Conservation (phyloP, 495 filamentous ascomycete species). For the Chaetomium cochliodes region DNA sequence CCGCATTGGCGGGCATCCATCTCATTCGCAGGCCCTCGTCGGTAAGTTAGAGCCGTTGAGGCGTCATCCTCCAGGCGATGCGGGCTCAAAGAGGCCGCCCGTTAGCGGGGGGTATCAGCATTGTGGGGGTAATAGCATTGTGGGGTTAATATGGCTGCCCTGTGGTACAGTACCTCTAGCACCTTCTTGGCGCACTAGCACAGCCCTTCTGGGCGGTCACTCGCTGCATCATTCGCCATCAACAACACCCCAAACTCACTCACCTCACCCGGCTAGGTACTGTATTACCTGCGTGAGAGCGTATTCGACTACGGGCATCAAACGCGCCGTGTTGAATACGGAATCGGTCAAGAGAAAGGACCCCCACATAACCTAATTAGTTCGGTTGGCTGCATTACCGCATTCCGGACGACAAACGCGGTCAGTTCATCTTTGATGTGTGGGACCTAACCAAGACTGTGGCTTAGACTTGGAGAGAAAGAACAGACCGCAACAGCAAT, state of each 20-base stretch:
- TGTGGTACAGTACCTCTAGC: no score
- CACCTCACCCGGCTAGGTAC: no score
- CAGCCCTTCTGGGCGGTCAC: no score
- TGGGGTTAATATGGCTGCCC: no score
- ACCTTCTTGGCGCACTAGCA: not conserved
- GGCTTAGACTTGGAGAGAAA: not conserved
- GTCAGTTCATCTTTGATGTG: not conserved
- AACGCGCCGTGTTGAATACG: not conserved
- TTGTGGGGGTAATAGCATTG: not conserved
- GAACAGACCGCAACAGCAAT: not conserved
- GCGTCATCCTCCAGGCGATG: slow-evolving; percentile 12
- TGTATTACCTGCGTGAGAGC: not conserved
- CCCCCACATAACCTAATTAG: not conserved
- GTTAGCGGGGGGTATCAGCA: not conserved
- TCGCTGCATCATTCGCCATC: not conserved
- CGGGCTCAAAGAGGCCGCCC: slow-evolving; percentile 19
- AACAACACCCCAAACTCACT: not conserved
- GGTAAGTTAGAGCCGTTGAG: not conserved
- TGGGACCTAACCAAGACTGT: not conserved
- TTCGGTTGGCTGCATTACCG: not conserved
- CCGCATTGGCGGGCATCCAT: no score
- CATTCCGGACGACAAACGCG: not conserved
- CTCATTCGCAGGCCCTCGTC: no score
- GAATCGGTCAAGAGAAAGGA: not conserved
- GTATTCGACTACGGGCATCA: not conserved